These are phyloP conservation scores for Camellia granthamiana DNA, from an alignment of 148 eudicot genomes.

Conservation along the genomic window DNA sequence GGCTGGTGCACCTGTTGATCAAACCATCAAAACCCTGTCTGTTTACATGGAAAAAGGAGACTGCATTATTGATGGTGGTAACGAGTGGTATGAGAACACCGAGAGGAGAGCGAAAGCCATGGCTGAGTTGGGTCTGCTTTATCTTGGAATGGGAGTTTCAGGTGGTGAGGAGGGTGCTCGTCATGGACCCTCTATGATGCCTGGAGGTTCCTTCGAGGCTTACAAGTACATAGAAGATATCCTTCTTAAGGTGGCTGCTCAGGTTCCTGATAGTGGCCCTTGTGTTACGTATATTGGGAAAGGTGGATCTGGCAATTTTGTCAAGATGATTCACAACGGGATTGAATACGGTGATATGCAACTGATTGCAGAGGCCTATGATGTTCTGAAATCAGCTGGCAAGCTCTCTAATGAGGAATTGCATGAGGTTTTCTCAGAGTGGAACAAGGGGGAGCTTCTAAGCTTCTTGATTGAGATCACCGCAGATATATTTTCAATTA, in stretches of 20 bases:
- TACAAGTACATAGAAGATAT: slow-evolving; percentile 85
- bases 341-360: slow-evolving; percentile 96
- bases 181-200: slow-evolving; percentile 89
- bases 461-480: slow-evolving; percentile 90
- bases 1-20: slow-evolving; percentile 91
- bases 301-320: slow-evolving; percentile 90
- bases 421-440: slow-evolving; percentile 69
- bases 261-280: slow-evolving; percentile 87
- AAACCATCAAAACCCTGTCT: slow-evolving; percentile 76
- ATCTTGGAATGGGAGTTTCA: slow-evolving; percentile 96
- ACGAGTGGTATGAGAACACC: slow-evolving; percentile 95
- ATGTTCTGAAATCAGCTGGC: slow-evolving; percentile 79
- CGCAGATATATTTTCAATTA: slow-evolving; percentile 75
- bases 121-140: slow-evolving; percentile 68
- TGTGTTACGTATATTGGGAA: slow-evolving; percentile 87
- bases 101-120: slow-evolving; percentile 84
- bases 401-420: slow-evolving; percentile 85
- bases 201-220: slow-evolving; percentile 84
- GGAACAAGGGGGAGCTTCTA: slow-evolving; percentile 88
- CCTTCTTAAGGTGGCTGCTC: slow-evolving; percentile 85
- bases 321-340: slow-evolving; percentile 87
- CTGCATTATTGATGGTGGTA: slow-evolving; percentile 89
- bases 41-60: slow-evolving; percentile 80
- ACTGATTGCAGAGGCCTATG: slow-evolving; percentile 86
- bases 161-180: slow-evolving; percentile 98